Evolutionary conservation across 202 grass and related monocot genomes (phyloP).

Genomic region (Dendrocalamus latiflorus): DNA sequence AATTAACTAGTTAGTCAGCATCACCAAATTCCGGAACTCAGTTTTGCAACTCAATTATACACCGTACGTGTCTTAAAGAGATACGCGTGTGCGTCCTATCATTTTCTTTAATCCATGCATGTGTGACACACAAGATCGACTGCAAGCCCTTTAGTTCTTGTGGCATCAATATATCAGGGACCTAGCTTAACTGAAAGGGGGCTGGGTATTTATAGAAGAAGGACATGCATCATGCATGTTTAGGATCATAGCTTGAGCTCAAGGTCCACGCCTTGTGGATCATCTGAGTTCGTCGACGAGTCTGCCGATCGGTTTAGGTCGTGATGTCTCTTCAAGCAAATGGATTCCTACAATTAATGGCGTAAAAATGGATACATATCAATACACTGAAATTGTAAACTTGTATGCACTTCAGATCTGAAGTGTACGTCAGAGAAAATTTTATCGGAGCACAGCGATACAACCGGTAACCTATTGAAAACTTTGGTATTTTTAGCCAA

Average conservation of each 20-base stretch:
- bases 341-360: slow-evolving; percentile 9
- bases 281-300: slow-evolving; percentile 16
- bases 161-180: too few relatives aligned
- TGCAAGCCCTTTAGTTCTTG: not conserved
- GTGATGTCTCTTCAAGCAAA: slow-evolving; percentile 15
- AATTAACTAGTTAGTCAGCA: slow-evolving; percentile 15
- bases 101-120: slow-evolving; percentile 2
- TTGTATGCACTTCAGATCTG: not conserved
- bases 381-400: not conserved
- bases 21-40: not conserved
- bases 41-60: slow-evolving; percentile 1
- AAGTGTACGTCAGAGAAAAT: not conserved
- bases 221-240: not conserved
- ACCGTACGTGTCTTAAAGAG: not conserved
- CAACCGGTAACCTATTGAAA: too few relatives aligned
- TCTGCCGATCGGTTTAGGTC: slow-evolving; percentile 21
- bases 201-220: not conserved
- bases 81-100: not conserved
- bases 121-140: slow-evolving; percentile 2
- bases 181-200: not conserved
- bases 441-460: too few relatives aligned
- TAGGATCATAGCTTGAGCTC: slow-evolving; percentile 54
- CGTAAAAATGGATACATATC: not conserved
- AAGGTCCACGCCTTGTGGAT: slow-evolving; percentile 45
- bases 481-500: too few relatives aligned